A percentile compares a stretch with the other conserved stretches of the same genome.
phyloP scores from a whole-genome alignment of 495 filamentous ascomycete genomes.

The Hyaloscypha bicolor region DNA sequence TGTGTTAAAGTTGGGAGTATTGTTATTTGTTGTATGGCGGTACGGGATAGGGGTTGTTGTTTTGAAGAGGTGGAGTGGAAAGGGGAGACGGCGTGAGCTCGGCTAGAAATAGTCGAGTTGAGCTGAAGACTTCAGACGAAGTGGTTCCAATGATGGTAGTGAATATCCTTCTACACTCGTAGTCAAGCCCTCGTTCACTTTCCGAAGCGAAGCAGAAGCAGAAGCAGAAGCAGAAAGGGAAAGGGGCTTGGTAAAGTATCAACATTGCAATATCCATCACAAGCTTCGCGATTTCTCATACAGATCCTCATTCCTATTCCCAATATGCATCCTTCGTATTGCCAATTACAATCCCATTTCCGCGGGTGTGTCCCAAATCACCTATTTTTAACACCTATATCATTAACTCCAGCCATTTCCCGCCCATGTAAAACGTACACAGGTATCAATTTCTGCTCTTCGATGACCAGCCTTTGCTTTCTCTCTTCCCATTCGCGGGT shows the following conservation, averaged over 20 bases:
- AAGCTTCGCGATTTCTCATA: neutral
- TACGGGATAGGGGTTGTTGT: neutral
- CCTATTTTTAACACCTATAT: neutral
- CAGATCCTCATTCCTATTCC: neutral
- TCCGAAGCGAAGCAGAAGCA: neutral
- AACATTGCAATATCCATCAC: neutral
- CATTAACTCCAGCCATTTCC: neutral
- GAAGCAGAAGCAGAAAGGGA: too few relatives aligned
- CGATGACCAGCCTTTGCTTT: slow-evolving; percentile 21
- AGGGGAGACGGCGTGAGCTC: neutral
- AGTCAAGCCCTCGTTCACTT: neutral
- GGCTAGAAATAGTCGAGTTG: neutral
- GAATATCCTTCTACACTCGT: neutral
- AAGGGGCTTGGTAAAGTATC: neutral
- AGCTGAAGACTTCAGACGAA: neutral
- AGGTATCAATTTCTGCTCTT: neutral
- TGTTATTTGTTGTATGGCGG: neutral
- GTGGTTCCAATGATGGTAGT: neutral
- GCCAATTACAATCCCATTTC: neutral
- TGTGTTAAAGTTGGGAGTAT: neutral
- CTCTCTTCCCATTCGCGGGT: slow-evolving; percentile 16
- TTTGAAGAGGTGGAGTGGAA: neutral
- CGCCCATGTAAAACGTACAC: neutral
- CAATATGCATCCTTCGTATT: neutral
- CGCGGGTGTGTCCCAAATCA: neutral